Evolutionary conservation across 1,139 yeast species (phyloP).

Genomic region (Saccharomyces hybrid): DNA sequence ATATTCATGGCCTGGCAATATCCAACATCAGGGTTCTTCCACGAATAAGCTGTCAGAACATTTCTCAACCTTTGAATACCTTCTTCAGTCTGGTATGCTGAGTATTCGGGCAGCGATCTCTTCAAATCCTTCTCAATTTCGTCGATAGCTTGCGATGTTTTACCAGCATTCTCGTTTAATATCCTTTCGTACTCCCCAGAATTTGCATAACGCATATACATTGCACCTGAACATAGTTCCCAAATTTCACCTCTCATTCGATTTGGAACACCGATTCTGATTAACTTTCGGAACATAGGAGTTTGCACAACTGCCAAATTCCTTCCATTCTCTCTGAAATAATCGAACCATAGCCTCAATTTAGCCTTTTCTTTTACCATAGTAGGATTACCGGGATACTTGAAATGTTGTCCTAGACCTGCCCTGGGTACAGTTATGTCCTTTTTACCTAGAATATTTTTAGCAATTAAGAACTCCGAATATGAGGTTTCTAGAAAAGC

Average conservation of each 20-base stretch:
- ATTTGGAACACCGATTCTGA: conserved; percentile 89
- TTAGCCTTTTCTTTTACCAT: conserved; percentile 76
- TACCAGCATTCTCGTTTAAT: conserved; percentile 52
- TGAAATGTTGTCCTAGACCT: conserved; percentile 75
- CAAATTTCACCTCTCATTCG: conserved; percentile 90
- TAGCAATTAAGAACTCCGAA: conserved; percentile 73
- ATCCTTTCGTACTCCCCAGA: conserved; percentile 52
- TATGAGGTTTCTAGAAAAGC: conserved; percentile 68
- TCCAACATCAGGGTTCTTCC: conserved; percentile 97
- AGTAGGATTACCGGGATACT: conserved; percentile 84
- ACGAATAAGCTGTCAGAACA: conserved; percentile 87
- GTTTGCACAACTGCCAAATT: conserved; percentile 70
- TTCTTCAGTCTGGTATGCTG: conserved; percentile 81
- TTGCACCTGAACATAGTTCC: conserved; percentile 88
- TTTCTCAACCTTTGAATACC: conserved; percentile 81
- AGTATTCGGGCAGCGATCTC: conserved; percentile 90
- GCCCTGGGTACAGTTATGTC: conserved; percentile 58
- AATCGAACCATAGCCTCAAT: conserved; percentile 89
- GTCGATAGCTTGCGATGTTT: conserved; percentile 76
- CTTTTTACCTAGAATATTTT: conserved; percentile 42
- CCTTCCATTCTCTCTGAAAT: conserved; percentile 75
- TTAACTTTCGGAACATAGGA: conserved; percentile 70
- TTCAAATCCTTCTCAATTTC: conserved; percentile 95
- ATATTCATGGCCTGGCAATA: conserved; percentile 99
- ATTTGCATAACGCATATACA: conserved; percentile 61